Conservation (phyloP, 1,139 yeast species). For the Candida dubliniensis region DNA sequence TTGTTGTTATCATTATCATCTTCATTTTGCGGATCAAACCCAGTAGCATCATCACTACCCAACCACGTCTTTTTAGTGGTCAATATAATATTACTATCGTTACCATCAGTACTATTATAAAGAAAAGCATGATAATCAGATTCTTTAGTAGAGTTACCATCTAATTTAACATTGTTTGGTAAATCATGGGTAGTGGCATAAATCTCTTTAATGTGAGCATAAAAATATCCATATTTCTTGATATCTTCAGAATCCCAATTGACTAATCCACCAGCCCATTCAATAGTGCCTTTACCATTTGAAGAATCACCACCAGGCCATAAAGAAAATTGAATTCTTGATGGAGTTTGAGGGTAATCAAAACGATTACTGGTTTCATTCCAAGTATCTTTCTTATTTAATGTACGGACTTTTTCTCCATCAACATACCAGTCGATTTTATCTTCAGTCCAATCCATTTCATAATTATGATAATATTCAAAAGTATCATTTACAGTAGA, state of each 20-base stretch:
- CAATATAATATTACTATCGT: conserved; percentile 49
- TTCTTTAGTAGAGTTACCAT: conserved; percentile 38
- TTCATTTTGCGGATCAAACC: conserved; percentile 56
- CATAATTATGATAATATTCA: conserved; percentile 72
- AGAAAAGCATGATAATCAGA: conserved; percentile 49
- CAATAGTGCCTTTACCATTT: conserved; percentile 73
- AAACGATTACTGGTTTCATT: conserved; percentile 61
- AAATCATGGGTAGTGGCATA: conserved; percentile 68
- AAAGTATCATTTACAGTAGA: conserved; percentile 53
- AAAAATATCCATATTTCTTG: conserved; percentile 72
- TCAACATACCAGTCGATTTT: conserved; percentile 71
- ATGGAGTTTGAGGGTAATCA: conserved; percentile 87
- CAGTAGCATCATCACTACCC: conserved; percentile 61
- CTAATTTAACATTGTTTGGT: conserved; percentile 47
- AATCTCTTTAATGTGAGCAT: conserved; percentile 60
- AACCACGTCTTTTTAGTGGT: conserved; percentile 62
- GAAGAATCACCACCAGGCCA: conserved; percentile 88
- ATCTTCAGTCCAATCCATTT: conserved; percentile 82
- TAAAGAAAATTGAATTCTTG: conserved; percentile 65
- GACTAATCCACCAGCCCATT: conserved; percentile 92
- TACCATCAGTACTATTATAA: conserved; percentile 52
- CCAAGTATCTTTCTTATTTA: conserved; percentile 64
- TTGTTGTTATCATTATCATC: conserved; percentile 10
- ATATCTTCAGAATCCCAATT: conserved; percentile 83
- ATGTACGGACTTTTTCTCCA: conserved; percentile 66